Base-by-base conservation (phyloP, 768 basidiomycete genomes). In the Nidularia pulvinata region DNA sequence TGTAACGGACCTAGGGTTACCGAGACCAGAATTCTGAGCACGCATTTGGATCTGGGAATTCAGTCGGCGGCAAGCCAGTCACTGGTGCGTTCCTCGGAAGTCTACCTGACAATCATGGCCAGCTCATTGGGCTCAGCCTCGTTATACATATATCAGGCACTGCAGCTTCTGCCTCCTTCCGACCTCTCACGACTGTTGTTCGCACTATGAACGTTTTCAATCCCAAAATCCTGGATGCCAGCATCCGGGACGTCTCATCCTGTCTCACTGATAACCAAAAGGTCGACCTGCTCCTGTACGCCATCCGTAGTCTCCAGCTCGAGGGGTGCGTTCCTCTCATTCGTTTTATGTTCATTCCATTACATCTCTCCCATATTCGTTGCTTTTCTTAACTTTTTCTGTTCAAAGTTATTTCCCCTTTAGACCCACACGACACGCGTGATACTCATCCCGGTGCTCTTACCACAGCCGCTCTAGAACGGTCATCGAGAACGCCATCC, bases 301-400 rank as follows among this genome's bases (percentile, higher is more conserved):
- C 91, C n/a, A 84, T 94, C 79, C 85, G 87, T 58, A 88, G 87
- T 61, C 82, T 96, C 55, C 83, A 86, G 49, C 75, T 79, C 46
- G 86, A 92, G 54, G 79, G 85, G 85, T 88, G 64, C 36, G 81
- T 32, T 14, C 46, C 33, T 36, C 48, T 35, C 14, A 54, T 32
- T 37, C 13, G 50, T 52, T 62, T 46, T 49, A 19, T 16, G 4
- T 25, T 43, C 35, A 1, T 47, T 37, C 9, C 36, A 4, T 37
- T 22, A 32, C 39, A 33, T 6, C 54, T 36, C 25, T 32, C 14
- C 46, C 22, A 6, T 19, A 33, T 36, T 50, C 34, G 14, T 57
- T 30, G 32, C 13, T 51, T 52, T 61, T 50, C 33, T 35, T 22
- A n/a, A 22, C 54, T 19, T 54, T 33, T 51, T 49, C 52, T 25